Evolutionary conservation across 306 rosid species (phyloP).

Genomic region (Vigna reflexopilosa): DNA sequence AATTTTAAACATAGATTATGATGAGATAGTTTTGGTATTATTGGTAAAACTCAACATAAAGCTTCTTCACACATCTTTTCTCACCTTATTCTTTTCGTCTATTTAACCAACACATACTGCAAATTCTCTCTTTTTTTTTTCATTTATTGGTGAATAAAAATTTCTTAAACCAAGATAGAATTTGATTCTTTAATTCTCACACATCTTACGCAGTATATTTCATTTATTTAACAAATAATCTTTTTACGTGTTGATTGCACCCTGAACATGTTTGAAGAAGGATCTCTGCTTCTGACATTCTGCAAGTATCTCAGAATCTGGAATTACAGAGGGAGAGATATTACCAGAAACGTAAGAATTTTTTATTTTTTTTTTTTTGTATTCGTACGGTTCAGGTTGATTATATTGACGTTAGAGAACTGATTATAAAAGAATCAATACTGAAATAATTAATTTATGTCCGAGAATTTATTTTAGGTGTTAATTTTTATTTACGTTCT

Average conservation of each 20-base stretch:
- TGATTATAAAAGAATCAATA: neutral
- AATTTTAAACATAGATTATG: conserved; percentile 33
- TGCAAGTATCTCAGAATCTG: conserved; percentile 28
- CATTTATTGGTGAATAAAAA: conserved; percentile 38
- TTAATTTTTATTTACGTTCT: neutral
- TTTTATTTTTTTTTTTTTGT: neutral
- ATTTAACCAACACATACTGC: conserved; percentile 42
- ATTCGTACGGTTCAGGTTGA: neutral
- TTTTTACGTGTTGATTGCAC: conserved; percentile 34
- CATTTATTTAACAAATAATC: conserved; percentile 15
- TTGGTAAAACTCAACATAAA: conserved; percentile 37
- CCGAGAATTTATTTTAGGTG: neutral
- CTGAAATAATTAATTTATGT: neutral
- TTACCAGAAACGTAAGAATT: neutral
- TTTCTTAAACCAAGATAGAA: conserved; percentile 46
- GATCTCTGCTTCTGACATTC: conserved; percentile 26
- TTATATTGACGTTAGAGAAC: neutral
- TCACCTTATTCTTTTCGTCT: conserved; percentile 45
- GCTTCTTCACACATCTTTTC: conserved; percentile 46
- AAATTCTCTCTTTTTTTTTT: conserved; percentile 36
- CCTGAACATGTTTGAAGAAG: neutral
- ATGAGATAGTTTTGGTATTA: conserved; percentile 37
- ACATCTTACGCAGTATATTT: conserved; percentile 26
- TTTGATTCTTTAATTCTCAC: conserved; percentile 50
- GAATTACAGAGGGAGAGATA: neutral